Evolutionary conservation across 768 basidiomycete genomes (phyloP).

Genomic region (Melanogaster broomeanus): DNA sequence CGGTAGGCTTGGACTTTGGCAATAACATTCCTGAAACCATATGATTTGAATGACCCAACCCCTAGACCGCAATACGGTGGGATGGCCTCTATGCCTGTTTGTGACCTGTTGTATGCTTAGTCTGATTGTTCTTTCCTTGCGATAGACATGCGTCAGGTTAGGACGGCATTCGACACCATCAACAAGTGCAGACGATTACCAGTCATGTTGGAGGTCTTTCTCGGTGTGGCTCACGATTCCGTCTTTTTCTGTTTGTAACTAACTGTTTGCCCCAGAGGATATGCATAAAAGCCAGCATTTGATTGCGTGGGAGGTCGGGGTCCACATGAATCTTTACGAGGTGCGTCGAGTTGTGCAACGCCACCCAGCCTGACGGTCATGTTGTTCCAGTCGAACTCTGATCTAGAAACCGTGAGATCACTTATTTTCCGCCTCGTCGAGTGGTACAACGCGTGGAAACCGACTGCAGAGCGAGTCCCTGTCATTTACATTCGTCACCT

Average conservation of each 20-base stretch:
- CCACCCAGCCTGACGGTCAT: slow-evolving; percentile 1
- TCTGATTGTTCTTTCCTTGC: not conserved
- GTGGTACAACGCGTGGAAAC: slow-evolving; percentile 80
- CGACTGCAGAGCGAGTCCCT: slow-evolving; percentile 57
- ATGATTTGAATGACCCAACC: slow-evolving; percentile 45
- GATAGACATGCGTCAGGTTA: slow-evolving; percentile 50
- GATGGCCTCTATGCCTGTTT: slow-evolving; percentile 1
- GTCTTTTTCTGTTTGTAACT: not conserved
- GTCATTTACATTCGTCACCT: not conserved
- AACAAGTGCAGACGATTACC: slow-evolving; percentile 61
- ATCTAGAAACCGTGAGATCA: slow-evolving; percentile 49
- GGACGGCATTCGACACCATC: slow-evolving; percentile 58
- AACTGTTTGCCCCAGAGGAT: slow-evolving; percentile 47
- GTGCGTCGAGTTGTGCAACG: slow-evolving; percentile 35
- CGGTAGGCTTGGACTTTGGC: slow-evolving; percentile 64
- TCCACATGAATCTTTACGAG: slow-evolving; percentile 62
- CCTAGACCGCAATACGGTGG: slow-evolving; percentile 33
- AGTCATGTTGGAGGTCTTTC: slow-evolving; percentile 67
- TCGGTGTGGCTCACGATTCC: slow-evolving; percentile 47
- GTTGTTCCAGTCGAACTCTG: slow-evolving; percentile 41
- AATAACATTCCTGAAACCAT: slow-evolving; percentile 55
- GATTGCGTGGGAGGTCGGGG: slow-evolving; percentile 59
- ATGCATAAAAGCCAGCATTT: slow-evolving; percentile 59
- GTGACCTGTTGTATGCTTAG: not conserved
- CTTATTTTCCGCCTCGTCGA: slow-evolving; percentile 62